A percentile compares a stretch with the other conserved stretches of the same genome.
These are phyloP conservation scores for Psidium friedrichsthalianum DNA, from an alignment of 345 rosid genomes.

Conservation along the genomic window DNA sequence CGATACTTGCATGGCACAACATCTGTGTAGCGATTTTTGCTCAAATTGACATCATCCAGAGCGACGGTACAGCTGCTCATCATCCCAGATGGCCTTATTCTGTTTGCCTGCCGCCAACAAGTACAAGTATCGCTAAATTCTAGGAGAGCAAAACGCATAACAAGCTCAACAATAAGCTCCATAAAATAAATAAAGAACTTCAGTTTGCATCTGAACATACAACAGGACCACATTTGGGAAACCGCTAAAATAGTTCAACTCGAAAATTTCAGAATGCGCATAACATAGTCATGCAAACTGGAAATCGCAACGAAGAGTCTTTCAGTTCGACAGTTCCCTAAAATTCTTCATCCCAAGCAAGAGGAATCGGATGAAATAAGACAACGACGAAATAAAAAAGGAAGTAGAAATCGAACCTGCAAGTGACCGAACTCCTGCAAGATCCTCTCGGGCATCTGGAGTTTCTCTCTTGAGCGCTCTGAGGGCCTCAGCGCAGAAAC, in stretches of 20 bases:
- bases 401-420: conserved; percentile 27
- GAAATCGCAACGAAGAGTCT: not conserved
- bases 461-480: conserved; percentile 26
- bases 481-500: conserved; percentile 59
- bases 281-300: not conserved
- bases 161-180: not conserved
- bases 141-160: not conserved
- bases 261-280: not conserved
- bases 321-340: not conserved
- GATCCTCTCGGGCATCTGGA: conserved; percentile 27
- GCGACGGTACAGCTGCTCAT: conserved; percentile 40
- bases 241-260: not conserved
- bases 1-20: conserved; percentile 56
- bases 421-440: conserved; percentile 44
- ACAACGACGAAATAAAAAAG: not conserved
- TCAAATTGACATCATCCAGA: conserved; percentile 33
- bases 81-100: conserved; percentile 44
- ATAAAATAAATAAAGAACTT: not conserved
- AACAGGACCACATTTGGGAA: not conserved
- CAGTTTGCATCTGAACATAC: not conserved
- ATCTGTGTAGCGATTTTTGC: conserved; percentile 67
- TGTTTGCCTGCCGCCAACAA: conserved; percentile 26
- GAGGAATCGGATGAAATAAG: not conserved
- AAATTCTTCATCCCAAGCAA: not conserved
- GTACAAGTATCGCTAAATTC: not conserved